Conservation (phyloP, 257 asterid species). For the Jacaranda copaia region DNA sequence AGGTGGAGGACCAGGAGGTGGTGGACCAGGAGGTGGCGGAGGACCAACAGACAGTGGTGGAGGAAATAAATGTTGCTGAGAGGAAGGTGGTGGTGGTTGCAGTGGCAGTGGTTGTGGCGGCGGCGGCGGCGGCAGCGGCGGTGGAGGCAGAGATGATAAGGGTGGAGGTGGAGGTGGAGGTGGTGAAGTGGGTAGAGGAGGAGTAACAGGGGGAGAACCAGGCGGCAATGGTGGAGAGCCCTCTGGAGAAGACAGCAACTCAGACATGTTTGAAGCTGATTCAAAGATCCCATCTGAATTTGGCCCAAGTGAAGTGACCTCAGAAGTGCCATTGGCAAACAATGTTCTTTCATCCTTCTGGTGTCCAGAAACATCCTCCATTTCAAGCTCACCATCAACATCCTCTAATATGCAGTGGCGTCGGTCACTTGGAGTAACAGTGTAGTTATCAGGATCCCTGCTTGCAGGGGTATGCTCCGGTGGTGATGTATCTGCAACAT, state of each 20-base stretch:
- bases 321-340: slow-evolving; percentile 38
- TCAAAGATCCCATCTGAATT: slow-evolving; percentile 42
- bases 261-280: slow-evolving; percentile 50
- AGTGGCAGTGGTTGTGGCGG: slow-evolving; percentile 47
- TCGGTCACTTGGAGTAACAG: slow-evolving; percentile 76
- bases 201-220: slow-evolving; percentile 84
- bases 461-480: slow-evolving; percentile 56
- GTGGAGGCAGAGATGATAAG: slow-evolving; percentile 48
- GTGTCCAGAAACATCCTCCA: slow-evolving; percentile 95
- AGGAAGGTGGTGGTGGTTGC: slow-evolving; percentile 50
- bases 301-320: slow-evolving; percentile 36
- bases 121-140: slow-evolving; percentile 48
- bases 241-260: slow-evolving; percentile 69
- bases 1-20: too few relatives aligned
- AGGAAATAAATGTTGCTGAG: slow-evolving; percentile 55
- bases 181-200: slow-evolving; percentile 87
- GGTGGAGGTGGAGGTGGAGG: slow-evolving; percentile 59
- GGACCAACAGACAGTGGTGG: slow-evolving; percentile 59
- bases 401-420: slow-evolving; percentile 88
- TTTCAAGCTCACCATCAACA: slow-evolving; percentile 98
- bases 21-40: slow-evolving; percentile 53
- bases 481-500: slow-evolving; percentile 52
- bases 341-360: slow-evolving; percentile 65
- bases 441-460: slow-evolving; percentile 60
- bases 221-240: slow-evolving; percentile 93